A percentile compares a stretch with the other conserved stretches of the same genome.
These are phyloP conservation scores for Blastobotrys mokoenaii DNA, from an alignment of 805 yeast species.

Conservation along the genomic window DNA sequence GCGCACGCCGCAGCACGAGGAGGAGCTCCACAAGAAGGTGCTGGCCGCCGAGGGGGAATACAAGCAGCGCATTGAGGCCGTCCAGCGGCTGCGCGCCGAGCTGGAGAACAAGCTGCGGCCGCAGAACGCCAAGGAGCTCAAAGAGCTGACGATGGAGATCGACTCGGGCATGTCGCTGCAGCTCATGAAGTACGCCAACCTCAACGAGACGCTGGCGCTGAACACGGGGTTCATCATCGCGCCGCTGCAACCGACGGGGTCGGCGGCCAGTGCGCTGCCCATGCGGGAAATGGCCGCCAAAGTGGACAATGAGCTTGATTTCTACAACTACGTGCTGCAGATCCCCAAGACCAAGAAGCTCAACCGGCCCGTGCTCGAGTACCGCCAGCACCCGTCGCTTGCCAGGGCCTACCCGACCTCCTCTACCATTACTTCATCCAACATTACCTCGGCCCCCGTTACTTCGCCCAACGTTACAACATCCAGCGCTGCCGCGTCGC, in stretches of 20 bases:
- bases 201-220: constrained; percentile 73
- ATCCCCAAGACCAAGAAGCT: constrained; percentile 23
- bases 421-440: neutral
- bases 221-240: constrained; percentile 77
- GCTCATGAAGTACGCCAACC: constrained; percentile 79
- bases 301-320: constrained; percentile 75
- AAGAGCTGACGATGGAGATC: constrained; percentile 71
- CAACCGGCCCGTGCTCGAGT: constrained; percentile 27
- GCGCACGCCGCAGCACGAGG: constrained; percentile 79
- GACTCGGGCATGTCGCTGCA: constrained; percentile 88
- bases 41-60: constrained; percentile 82
- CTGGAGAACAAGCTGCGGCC: constrained; percentile 72
- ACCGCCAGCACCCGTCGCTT: constrained; percentile 27
- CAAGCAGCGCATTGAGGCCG: constrained; percentile 62
- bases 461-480: no score
- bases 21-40: constrained; percentile 73
- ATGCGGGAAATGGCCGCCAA: constrained; percentile 70
- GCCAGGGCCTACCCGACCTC: constrained; percentile 13
- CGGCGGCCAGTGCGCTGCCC: constrained; percentile 41
- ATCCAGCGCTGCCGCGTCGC: no score
- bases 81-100: constrained; percentile 66
- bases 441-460: neutral
- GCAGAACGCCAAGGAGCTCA: constrained; percentile 57
- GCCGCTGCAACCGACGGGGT: constrained; percentile 47
- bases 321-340: constrained; percentile 54